Evolutionary conservation across 2,329 filamentous ascomycete species (phyloP), one percentile per base, ranked within the genome.

Genomic region (Atkinsonella texensis): DNA sequence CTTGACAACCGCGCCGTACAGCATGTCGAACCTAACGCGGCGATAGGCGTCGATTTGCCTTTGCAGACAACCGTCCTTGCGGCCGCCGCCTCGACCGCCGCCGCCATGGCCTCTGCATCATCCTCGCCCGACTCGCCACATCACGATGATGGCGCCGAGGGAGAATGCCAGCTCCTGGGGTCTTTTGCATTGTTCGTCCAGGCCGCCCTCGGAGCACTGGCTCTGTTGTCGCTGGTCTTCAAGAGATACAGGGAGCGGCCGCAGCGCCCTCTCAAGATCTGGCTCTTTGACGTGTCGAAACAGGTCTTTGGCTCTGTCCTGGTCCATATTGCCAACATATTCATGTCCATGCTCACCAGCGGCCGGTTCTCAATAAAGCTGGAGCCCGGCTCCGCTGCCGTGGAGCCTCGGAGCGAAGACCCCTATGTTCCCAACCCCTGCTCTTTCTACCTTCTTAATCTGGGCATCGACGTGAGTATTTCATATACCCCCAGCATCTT

Each of bases 271-370:
- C 64, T 97, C 63, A 95, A 94, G 76, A 89, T 98, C 58, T 98
- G 93, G 91, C 90, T 87, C 67, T 98, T 97, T 67, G 93, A 98
- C 65, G 93, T 84, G 23, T 95, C 89, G 33, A 98, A 98, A 74
- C 93, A 98, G 73, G 89, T 98, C 50, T 87, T 97, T 62, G 93
- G 93, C 20, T 94, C 89, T 32, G 84, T 89, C 45, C 76, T 98
- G 66, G 82, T 96, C 35, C 93, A 98, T 70, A 76, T 91, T 44
- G 87, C 90, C 59, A 98, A 98, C 65, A 77, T 98, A 50, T 81
- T 95, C 67, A 95, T 98, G 85, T 94, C 89, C 46, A 89, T 97
- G 87, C 77, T 98, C 59, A 94, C 89, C 1, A 91, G 87, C 51
- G 90, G 89, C 3, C 83, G 87, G 60, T 85, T 97, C 61, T 80